These are phyloP conservation scores for Nicotiana paniculata DNA, from an alignment of 257 asterid genomes.

Conservation along the genomic window DNA sequence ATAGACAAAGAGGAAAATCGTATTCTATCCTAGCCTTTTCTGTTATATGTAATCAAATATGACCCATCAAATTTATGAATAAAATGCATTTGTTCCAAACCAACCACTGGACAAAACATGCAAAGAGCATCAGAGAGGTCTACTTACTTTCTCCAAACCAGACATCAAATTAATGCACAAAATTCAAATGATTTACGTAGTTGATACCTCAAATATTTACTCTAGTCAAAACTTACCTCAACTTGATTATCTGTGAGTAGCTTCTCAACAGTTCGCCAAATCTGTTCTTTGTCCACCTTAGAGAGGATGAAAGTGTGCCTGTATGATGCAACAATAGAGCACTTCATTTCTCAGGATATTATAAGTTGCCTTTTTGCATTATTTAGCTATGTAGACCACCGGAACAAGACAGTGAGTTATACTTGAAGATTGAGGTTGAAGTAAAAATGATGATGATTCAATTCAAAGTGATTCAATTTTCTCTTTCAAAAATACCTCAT, in stretches of 20 bases:
- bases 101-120: neutral
- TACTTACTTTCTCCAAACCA: neutral
- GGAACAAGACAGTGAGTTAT: neutral
- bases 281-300: slow-evolving; percentile 54
- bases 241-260: slow-evolving; percentile 83
- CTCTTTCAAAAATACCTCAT: neutral
- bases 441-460: neutral
- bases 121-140: slow-evolving; percentile 3
- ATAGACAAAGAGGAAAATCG: neutral
- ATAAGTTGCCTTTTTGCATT: neutral
- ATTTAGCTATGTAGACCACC: neutral
- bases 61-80: neutral
- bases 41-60: neutral
- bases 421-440: neutral
- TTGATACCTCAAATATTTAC: neutral
- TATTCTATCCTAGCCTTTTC: neutral
- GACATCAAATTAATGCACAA: neutral
- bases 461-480: neutral
- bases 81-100: neutral
- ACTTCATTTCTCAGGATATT: neutral
- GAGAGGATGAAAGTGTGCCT: slow-evolving; percentile 90
- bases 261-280: slow-evolving; percentile 85
- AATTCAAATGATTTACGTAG: neutral
- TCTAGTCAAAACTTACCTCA: slow-evolving; percentile 54
- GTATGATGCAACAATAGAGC: slow-evolving; percentile 8